These are phyloP conservation scores for Seminavis robusta DNA, from an alignment of 108 stramenopile genomes.

Conservation along the genomic window DNA sequence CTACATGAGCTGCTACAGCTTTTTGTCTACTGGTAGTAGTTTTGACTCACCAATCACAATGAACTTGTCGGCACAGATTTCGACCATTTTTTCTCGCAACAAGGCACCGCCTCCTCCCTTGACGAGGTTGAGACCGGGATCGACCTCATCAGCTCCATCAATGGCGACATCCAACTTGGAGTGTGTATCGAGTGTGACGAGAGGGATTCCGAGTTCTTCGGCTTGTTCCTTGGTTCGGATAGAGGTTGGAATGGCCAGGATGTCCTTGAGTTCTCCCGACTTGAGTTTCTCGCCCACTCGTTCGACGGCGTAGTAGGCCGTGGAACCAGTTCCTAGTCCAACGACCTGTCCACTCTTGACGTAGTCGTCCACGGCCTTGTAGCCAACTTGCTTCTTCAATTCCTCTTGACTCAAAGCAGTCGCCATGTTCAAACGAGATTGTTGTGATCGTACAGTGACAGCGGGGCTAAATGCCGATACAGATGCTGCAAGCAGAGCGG, in stretches of 20 bases:
- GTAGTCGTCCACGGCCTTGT: constrained; percentile 92
- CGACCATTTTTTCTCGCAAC: constrained; percentile 97
- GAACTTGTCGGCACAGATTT: constrained; percentile 78
- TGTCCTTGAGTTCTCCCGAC: constrained; percentile 89
- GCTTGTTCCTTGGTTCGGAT: constrained; percentile 97
- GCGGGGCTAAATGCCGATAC: neutral
- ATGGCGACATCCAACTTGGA: constrained; percentile 97
- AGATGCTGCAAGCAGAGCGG: neutral
- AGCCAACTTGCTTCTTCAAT: constrained; percentile 87
- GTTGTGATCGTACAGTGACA: neutral
- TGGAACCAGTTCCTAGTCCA: constrained; percentile 99
- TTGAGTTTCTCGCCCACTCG: constrained; percentile 91
- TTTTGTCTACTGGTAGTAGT: too few relatives aligned
- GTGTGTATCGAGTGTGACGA: constrained; percentile 92
- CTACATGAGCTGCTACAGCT: too few relatives aligned
- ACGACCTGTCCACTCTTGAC: constrained; percentile 96
- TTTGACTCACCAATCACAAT: constrained; percentile 82
- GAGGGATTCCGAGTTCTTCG: constrained; percentile 86
- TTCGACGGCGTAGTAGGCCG: constrained; percentile 98
- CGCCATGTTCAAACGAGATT: neutral
- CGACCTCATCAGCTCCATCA: constrained; percentile 98
- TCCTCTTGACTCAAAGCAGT: constrained; percentile 69
- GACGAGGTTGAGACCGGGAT: constrained; percentile 92
- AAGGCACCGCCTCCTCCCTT: constrained; percentile 98
- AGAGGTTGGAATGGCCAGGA: constrained; percentile 96